phyloP scores from a whole-genome alignment of 345 rosid species.

The Gossypium arboreum region DNA sequence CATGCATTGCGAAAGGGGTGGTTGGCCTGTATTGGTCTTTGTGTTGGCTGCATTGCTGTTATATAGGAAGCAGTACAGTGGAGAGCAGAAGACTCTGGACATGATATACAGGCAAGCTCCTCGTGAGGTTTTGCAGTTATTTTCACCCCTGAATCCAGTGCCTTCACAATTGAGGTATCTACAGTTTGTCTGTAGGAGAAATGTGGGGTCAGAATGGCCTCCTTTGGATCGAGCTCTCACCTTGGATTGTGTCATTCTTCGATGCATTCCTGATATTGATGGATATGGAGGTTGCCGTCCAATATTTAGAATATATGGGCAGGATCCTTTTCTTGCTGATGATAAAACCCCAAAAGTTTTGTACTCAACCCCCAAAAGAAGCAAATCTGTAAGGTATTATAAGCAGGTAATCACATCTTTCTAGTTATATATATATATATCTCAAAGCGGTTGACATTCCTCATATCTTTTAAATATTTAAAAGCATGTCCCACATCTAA shows the following conservation, averaged over 20 bases:
- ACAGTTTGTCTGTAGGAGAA: conserved; percentile 89
- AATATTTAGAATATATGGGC: conserved; percentile 78
- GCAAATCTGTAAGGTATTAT: conserved; percentile 53
- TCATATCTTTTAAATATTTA: background rate
- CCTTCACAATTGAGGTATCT: conserved; percentile 90
- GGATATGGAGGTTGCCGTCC: conserved; percentile 85
- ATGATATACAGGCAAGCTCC: conserved; percentile 94
- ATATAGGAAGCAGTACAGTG: conserved; percentile 76
- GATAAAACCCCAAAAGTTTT: conserved; percentile 55
- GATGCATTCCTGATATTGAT: conserved; percentile 67
- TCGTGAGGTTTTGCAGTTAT: conserved; percentile 69
- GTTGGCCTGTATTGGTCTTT: conserved; percentile 86
- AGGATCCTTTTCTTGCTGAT: conserved; percentile 62
- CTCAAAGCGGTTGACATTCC: background rate
- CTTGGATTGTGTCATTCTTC: conserved; percentile 80
- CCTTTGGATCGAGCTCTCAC: conserved; percentile 85
- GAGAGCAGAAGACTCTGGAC: conserved; percentile 82
- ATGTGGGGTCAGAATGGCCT: conserved; percentile 86
- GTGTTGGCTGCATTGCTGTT: conserved; percentile 78
- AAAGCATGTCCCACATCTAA: too few species aligned
- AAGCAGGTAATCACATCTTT: conserved; percentile 62
- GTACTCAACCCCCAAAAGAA: conserved; percentile 61
- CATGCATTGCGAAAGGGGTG: conserved; percentile 90
- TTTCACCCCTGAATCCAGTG: conserved; percentile 74
- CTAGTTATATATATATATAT: background rate